Conservation (phyloP, 495 filamentous ascomycete species). For the Cenococcum geophilum region DNA sequence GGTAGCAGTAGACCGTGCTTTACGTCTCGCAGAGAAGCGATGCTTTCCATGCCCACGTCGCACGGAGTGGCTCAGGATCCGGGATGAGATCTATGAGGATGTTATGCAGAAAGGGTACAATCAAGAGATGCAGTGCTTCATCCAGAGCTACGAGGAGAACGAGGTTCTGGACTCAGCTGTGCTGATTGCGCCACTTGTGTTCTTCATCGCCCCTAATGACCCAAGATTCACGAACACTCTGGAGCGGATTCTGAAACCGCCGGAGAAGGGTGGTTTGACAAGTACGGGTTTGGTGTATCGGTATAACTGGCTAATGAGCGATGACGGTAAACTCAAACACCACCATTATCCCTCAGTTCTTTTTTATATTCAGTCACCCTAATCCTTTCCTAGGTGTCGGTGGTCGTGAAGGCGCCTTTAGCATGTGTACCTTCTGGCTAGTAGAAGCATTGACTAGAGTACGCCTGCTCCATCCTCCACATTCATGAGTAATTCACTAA, state of each 20-base stretch:
- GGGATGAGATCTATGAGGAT: conserved; percentile 63
- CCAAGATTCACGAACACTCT: conserved; percentile 63
- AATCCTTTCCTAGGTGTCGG: conserved; percentile 51
- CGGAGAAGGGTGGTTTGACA: conserved; percentile 65
- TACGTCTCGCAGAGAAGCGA: conserved; percentile 64
- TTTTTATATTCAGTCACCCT: not conserved
- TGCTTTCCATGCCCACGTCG: conserved; percentile 64
- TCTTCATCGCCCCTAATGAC: conserved; percentile 69
- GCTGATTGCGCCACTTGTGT: conserved; percentile 65
- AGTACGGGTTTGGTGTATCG: conserved; percentile 65
- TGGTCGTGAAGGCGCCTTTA: conserved; percentile 67
- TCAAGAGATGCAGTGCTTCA: conserved; percentile 55
- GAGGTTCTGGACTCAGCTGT: conserved; percentile 65
- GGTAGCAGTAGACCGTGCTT: conserved; percentile 66
- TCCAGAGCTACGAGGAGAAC: conserved; percentile 63
- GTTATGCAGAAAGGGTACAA: conserved; percentile 70
- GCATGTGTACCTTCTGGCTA: conserved; percentile 74
- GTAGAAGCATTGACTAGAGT: conserved; percentile 68
- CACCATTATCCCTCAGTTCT: not conserved
- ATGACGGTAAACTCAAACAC: conserved; percentile 52
- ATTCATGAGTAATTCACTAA: conserved; percentile 1
- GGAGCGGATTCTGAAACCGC: conserved; percentile 58
- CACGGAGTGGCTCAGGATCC: conserved; percentile 52
- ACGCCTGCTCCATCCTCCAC: conserved; percentile 19
- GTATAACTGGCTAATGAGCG: conserved; percentile 57